These are phyloP conservation scores for Arxiozyma slooffiae DNA, from an alignment of 1,139 yeast genomes.

Conservation along the genomic window DNA sequence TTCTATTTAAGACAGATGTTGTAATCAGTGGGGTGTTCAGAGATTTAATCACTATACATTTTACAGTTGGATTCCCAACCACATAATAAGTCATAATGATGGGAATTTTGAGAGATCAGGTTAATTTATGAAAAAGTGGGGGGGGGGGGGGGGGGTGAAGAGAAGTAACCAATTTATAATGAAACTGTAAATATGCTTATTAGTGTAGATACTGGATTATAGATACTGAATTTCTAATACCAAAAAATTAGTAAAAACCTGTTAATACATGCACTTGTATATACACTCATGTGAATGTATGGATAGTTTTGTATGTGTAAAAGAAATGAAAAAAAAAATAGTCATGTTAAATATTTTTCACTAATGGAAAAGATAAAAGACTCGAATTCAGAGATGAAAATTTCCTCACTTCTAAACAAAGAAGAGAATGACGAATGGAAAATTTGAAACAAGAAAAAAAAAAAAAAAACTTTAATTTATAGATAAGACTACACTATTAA, in stretches of 20 bases:
- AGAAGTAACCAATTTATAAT: neutral
- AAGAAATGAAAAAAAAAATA: neutral
- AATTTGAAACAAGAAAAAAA: neutral
- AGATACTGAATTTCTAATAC: too few species aligned
- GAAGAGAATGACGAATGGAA: neutral
- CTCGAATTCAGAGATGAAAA: neutral
- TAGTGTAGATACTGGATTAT: too few species aligned
- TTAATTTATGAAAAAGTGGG: neutral
- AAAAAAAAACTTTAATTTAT: too few species aligned
- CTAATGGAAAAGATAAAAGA: neutral
- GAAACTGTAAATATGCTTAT: too few species aligned
- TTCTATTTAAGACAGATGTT: neutral
- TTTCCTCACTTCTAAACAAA: neutral
- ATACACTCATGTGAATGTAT: too few species aligned
- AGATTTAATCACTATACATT: neutral
- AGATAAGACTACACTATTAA: neutral
- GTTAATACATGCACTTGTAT: neutral
- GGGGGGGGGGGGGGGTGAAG: too few species aligned
- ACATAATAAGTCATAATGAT: neutral
- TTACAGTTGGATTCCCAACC: neutral
- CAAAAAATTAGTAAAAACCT: too few species aligned
- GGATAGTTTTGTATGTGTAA: neutral
- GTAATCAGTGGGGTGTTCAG: neutral
- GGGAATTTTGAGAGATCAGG: neutral
- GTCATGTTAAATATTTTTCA: neutral